Evolutionary conservation across 805 yeast genomes (phyloP), one percentile per base, ranked within the genome.

Genomic region (Pichia sporocuriosa): DNA sequence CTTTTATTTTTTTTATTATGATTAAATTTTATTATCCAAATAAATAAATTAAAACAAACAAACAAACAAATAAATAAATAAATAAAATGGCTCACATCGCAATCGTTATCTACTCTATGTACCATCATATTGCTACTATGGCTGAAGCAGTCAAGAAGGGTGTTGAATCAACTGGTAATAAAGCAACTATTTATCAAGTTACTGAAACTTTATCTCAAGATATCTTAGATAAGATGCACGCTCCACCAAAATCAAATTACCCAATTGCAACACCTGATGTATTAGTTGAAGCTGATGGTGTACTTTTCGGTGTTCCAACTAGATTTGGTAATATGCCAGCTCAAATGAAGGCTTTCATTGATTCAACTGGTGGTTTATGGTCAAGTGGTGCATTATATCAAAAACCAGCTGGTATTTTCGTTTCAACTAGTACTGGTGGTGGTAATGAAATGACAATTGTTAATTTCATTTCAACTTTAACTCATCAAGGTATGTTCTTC

Each of bases 291-390:
- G 83, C 80, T 68, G 95, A 88, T 58, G 95, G 89, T 35, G 77
- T 82, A 67, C 51, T 88, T 50, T 84, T 87, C 54, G 96, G 96
- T 58, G 62, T 84, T 53, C 94, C 95, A 55, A 83, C 95, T 42
- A 78, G 95, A 66, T 87, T 67, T 59, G 96, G 96, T 64, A 75
- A 72, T 61, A 65, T 72, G 64, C 90, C 95, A 42, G 82, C 86
- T 37, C 94, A 86, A 63, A 73, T 81, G 72, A 74, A 73, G 62
- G 68, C 83, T 16, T 85, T 82, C 70, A 75, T 84, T 75, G 95
- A 83, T 56, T 62, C 77, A 43, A 80, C 89, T 33, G 93, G 93
- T 58, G 79, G 79, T 26, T 68, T 82, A 53, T 86, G 95, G 95
- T 86, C 82, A 36, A 39, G 58, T 16, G 90, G 93, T 57, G 75